Conservation (phyloP, 176 grass and related monocot species). For the Rhipidocladum racemiflorum region DNA sequence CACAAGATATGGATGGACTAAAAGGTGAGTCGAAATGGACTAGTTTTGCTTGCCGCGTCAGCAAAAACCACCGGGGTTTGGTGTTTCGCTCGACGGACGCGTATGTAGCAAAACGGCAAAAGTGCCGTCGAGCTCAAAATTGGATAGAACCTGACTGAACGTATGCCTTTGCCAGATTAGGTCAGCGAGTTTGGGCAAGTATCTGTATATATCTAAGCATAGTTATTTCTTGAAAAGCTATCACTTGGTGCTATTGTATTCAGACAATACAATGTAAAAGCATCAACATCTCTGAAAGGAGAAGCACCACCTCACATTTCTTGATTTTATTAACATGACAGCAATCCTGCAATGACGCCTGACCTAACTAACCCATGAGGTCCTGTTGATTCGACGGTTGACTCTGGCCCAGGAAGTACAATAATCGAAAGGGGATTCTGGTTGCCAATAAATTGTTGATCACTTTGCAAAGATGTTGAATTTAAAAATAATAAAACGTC, state of each 20-base stretch:
- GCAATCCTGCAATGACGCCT: constrained; percentile 13
- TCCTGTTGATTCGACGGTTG: background rate
- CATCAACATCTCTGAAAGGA: background rate
- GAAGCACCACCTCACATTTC: background rate
- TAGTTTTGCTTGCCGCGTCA: background rate
- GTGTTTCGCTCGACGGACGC: background rate
- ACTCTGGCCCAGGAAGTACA: constrained; percentile 21
- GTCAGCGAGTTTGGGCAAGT: constrained; percentile 1
- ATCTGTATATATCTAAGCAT: background rate
- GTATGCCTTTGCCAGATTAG: background rate
- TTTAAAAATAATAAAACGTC: background rate
- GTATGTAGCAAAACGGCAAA: background rate
- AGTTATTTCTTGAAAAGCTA: background rate
- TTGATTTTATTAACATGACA: background rate
- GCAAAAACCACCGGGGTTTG: background rate
- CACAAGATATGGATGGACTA: too few relatives aligned
- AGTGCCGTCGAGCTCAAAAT: constrained; percentile 23
- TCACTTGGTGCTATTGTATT: background rate
- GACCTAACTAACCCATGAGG: constrained; percentile 15
- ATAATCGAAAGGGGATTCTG: constrained; percentile 38
- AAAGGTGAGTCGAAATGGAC: background rate
- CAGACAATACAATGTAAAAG: background rate
- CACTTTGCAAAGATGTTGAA: background rate
- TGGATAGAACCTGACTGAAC: background rate
- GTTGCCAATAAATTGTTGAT: constrained; percentile 38